These are phyloP conservation scores for Dicorynia guianensis DNA, from an alignment of 306 rosid species.

Conservation along the genomic window DNA sequence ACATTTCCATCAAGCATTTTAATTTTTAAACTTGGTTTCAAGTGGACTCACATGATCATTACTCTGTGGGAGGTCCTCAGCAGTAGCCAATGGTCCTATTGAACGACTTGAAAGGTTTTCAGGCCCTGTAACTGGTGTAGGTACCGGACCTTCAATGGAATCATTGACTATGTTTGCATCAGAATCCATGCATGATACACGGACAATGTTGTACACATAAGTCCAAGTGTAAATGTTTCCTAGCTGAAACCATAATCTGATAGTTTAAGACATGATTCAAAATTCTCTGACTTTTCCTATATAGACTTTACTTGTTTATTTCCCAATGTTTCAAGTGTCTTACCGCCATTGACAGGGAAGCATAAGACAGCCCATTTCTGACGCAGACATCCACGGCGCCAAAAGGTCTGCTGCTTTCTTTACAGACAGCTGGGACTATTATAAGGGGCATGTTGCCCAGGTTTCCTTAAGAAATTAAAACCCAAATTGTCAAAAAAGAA, in stretches of 20 bases:
- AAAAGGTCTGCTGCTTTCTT: constrained; percentile 40
- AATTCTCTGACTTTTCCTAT: background rate
- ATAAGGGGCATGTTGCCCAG: constrained; percentile 43
- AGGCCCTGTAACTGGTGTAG: constrained; percentile 29
- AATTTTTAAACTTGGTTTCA: constrained; percentile 1
- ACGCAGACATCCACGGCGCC: constrained; percentile 40
- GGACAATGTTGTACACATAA: constrained; percentile 46
- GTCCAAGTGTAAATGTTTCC: constrained; percentile 46
- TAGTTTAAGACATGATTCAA: background rate
- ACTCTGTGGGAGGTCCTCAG: constrained; percentile 3
- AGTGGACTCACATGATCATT: background rate
- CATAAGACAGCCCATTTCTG: constrained; percentile 40
- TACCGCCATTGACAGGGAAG: constrained; percentile 51
- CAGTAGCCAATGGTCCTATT: background rate
- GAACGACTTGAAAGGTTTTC: constrained; percentile 17
- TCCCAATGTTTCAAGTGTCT: background rate
- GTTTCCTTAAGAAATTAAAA: constrained; percentile 40
- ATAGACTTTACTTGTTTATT: background rate
- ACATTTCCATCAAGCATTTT: constrained; percentile 7
- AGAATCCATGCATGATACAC: constrained; percentile 37
- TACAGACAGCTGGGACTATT: constrained; percentile 44
- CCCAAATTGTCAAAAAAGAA: background rate
- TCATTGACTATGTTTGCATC: constrained; percentile 19
- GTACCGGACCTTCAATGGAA: constrained; percentile 9
- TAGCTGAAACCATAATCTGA: constrained; percentile 37